A percentile compares a stretch with the other conserved stretches of the same genome.
Evolutionary conservation across 2,329 filamentous ascomycete genomes (phyloP).

Genomic region (Venturia carpophila): DNA sequence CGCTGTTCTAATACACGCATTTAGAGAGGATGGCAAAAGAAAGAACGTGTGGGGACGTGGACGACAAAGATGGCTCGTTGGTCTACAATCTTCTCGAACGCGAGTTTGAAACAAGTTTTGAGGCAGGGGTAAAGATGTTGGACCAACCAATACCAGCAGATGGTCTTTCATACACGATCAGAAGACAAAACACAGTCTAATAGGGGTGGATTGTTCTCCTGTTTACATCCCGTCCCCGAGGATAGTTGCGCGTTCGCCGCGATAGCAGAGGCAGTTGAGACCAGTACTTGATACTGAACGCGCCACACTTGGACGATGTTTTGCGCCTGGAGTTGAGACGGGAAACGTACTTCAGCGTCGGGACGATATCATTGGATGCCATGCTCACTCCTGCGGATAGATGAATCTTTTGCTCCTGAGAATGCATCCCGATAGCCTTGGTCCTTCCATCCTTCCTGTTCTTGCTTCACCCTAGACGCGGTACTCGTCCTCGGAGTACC

Average conservation of each 20-base stretch:
- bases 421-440: not conserved
- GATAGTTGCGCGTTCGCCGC: not conserved
- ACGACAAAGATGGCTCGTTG: constrained; percentile 4
- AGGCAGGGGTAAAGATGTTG: not conserved
- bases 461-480: constrained; percentile 5
- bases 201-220: not conserved
- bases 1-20: not conserved
- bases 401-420: not conserved
- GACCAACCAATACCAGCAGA: not conserved
- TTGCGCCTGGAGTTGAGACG: constrained; percentile 2
- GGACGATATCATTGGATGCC: not conserved
- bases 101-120: not conserved
- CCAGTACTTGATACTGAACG: not conserved
- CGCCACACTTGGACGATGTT: not conserved
- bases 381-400: not conserved
- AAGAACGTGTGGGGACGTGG: not conserved
- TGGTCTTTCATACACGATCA: not conserved
- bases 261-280: not conserved
- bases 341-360: not conserved
- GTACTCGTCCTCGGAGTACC: constrained; percentile 6
- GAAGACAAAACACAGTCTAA: constrained; percentile 7
- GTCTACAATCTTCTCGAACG: not conserved
- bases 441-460: not conserved
- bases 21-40: not conserved
- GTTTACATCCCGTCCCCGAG: constrained; percentile 1